Conservation (phyloP, 495 filamentous ascomycete species). For the Penicillium diatomitis region DNA sequence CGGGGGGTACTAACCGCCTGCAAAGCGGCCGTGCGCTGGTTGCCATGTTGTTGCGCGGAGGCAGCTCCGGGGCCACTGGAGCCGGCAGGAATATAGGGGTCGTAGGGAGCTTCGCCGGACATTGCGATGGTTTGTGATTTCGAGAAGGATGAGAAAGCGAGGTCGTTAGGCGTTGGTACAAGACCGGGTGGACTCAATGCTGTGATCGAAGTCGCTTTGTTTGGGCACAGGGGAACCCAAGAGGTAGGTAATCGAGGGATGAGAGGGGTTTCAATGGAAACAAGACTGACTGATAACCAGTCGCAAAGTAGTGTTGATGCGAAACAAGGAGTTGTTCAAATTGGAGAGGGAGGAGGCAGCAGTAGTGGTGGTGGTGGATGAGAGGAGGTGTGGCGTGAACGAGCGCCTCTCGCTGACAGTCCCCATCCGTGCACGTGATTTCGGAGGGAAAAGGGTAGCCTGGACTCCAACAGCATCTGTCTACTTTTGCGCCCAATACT, state of each 20-base stretch:
- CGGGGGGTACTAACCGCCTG: conserved; percentile 58
- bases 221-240: conserved; percentile 10
- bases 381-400: conserved; percentile 6
- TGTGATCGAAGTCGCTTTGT: conserved; percentile 17
- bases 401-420: conserved; percentile 1
- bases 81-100: conserved; percentile 80
- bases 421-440: conserved; percentile 6
- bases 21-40: conserved; percentile 60
- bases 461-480: not conserved
- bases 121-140: conserved; percentile 35
- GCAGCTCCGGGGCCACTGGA: conserved; percentile 41
- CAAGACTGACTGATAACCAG: not conserved
- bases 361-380: not conserved
- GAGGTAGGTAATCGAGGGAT: not conserved
- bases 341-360: conserved; percentile 10
- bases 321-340: conserved; percentile 5
- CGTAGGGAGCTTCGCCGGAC: conserved; percentile 66
- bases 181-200: conserved; percentile 6
- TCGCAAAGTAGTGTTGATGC: conserved; percentile 2
- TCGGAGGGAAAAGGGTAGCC: conserved; percentile 8
- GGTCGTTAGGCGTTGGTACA: conserved; percentile 3
- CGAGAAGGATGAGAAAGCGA: conserved; percentile 9
- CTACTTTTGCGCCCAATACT: too few species aligned
- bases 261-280: too few species aligned
- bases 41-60: conserved; percentile 47